These are phyloP conservation scores for Lomentospora prolificans DNA, from an alignment of 2,329 filamentous ascomycete species.

Conservation along the genomic window DNA sequence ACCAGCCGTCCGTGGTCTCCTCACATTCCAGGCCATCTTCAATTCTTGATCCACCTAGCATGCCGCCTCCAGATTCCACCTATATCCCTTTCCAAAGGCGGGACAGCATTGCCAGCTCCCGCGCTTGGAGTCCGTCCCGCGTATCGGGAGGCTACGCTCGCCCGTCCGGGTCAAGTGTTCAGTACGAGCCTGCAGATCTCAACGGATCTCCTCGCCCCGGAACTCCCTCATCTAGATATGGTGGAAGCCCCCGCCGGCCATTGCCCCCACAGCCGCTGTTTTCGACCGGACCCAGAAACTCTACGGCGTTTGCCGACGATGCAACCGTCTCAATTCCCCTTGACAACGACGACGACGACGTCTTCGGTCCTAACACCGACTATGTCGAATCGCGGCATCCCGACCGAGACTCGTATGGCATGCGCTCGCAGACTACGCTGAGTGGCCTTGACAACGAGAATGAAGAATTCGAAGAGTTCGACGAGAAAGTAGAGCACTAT, in stretches of 20 bases:
- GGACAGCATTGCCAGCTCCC: constrained; percentile 25
- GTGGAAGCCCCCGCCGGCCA: constrained; percentile 76
- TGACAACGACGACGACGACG: constrained; percentile 46
- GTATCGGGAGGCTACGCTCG: constrained; percentile 51
- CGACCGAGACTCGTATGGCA: constrained; percentile 47
- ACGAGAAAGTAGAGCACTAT: constrained; percentile 66
- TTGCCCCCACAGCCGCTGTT: constrained; percentile 85
- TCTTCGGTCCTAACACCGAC: constrained; percentile 57
- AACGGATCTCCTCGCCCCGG: constrained; percentile 86
- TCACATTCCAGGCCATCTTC: constrained; percentile 35
- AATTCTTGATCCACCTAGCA: constrained; percentile 47
- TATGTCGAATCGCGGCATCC: constrained; percentile 42
- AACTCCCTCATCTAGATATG: constrained; percentile 81
- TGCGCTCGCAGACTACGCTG: constrained; percentile 43
- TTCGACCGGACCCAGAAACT: constrained; percentile 40
- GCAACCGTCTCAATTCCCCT: constrained; percentile 65
- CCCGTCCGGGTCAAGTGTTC: constrained; percentile 58
- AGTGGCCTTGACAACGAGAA: constrained; percentile 30
- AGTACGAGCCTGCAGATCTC: constrained; percentile 79
- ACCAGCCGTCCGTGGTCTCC: constrained; percentile 43
- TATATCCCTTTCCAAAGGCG: constrained; percentile 48
- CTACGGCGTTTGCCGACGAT: constrained; percentile 51
- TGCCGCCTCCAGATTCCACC: constrained; percentile 53
- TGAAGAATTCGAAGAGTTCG: constrained; percentile 22
- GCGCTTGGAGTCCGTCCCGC: constrained; percentile 49